Conservation (phyloP, 345 rosid species). For the Corchorus capsularis region DNA sequence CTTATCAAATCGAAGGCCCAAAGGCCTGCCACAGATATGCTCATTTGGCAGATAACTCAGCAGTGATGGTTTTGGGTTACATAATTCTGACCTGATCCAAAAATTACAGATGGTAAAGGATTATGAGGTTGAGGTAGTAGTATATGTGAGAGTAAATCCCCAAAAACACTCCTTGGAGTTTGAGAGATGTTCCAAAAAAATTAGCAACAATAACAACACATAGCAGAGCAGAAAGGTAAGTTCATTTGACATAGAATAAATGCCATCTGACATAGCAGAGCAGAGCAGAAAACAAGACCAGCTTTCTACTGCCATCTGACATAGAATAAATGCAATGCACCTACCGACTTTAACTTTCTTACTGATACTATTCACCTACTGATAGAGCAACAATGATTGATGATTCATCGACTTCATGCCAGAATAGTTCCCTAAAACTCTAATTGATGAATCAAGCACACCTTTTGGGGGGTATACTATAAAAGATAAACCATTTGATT, state of each 20-base stretch:
- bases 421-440: neutral
- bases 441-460: too few relatives aligned
- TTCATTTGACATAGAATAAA: too few relatives aligned
- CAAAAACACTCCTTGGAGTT: neutral
- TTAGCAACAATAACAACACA: too few relatives aligned
- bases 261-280: neutral
- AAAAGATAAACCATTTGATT: neutral
- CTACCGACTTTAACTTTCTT: neutral
- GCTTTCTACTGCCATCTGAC: neutral
- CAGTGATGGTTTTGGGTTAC: slow-evolving; percentile 71
- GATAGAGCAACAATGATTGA: neutral
- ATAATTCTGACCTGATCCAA: slow-evolving; percentile 66
- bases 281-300: neutral
- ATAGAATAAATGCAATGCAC: neutral
- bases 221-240: neutral
- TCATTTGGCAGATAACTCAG: slow-evolving; percentile 68
- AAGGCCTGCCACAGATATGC: slow-evolving; percentile 93
- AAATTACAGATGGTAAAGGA: neutral
- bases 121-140: neutral
- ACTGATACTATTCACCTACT: neutral
- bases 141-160: neutral
- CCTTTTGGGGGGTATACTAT: neutral
- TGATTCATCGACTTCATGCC: neutral
- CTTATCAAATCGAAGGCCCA: slow-evolving; percentile 86
- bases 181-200: neutral